A percentile compares a stretch with the other conserved stretches of the same genome.
These are phyloP conservation scores for Phylloporus rhodoxanthus DNA, from an alignment of 768 basidiomycete species.

Conservation along the genomic window DNA sequence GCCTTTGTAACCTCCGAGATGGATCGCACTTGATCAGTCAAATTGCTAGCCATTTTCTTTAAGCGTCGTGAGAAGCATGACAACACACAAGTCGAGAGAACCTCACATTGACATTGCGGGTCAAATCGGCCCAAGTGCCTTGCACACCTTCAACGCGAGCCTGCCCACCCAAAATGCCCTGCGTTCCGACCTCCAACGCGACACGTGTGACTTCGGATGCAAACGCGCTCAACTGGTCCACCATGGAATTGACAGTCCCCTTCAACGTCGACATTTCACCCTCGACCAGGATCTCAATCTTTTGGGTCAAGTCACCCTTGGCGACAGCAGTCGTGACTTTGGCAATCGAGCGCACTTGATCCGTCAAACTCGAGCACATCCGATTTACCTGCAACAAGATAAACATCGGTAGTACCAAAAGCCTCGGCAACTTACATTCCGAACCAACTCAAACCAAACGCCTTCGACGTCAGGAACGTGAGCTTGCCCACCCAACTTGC, in stretches of 20 bases:
- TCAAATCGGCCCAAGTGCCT: conserved; percentile 90
- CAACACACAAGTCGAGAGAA: background rate
- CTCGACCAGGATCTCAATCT: conserved; percentile 86
- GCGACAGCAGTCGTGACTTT: conserved; percentile 87
- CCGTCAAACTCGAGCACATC: conserved; percentile 77
- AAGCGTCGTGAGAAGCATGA: background rate
- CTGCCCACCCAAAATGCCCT: conserved; percentile 87
- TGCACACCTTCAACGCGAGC: conserved; percentile 87
- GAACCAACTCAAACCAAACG: conserved; percentile 81
- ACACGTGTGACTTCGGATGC: conserved; percentile 79
- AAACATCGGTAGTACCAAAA: conserved; percentile 1
- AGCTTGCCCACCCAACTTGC: conserved; percentile 84
- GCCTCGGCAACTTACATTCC: conserved; percentile 45
- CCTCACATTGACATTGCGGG: conserved; percentile 78
- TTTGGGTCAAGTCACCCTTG: conserved; percentile 84
- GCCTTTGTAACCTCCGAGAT: conserved; percentile 83
- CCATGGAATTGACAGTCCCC: conserved; percentile 89
- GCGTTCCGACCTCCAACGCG: conserved; percentile 84
- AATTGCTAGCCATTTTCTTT: conserved; percentile 82
- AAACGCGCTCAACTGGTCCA: conserved; percentile 82
- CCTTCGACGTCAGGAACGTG: conserved; percentile 86
- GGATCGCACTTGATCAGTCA: conserved; percentile 83
- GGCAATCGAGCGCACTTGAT: conserved; percentile 79
- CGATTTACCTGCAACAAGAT: conserved; percentile 52
- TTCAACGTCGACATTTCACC: conserved; percentile 85